Percentiles rank a stretch among this genome's conserved stretches.
Conservation (phyloP, 305 asterid genomes). For the Fraxinus baroniana region DNA sequence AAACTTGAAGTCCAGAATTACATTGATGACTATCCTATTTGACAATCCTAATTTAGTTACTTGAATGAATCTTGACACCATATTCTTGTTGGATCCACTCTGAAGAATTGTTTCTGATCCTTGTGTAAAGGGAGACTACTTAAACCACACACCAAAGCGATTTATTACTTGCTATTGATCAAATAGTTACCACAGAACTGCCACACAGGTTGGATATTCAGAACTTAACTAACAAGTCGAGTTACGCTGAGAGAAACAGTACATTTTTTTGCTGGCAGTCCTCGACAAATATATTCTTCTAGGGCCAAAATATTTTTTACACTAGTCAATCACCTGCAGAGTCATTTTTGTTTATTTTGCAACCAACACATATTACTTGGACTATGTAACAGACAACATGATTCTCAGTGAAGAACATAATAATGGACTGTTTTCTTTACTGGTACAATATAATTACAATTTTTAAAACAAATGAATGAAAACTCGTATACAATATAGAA, state of each 20-base stretch:
- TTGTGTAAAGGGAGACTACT: not conserved
- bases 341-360: not conserved
- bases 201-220: not conserved
- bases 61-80: not conserved
- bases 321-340: not conserved
- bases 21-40: not conserved
- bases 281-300: not conserved
- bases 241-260: not conserved
- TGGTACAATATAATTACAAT: not conserved
- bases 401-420: slow-evolving; percentile 9
- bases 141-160: not conserved
- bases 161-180: not conserved
- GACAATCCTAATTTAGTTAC: not conserved
- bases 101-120: not conserved
- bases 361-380: not conserved
- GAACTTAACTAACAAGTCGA: not conserved
- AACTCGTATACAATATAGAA: slow-evolving; percentile 6
- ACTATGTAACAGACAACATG: not conserved
- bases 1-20: not conserved
- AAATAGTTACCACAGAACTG: not conserved
- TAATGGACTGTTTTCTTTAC: not conserved
- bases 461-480: not conserved
- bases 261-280: not conserved
- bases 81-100: not conserved
- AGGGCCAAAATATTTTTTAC: not conserved